Base-by-base conservation (phyloP, 371 early-diverging fungal species). In the Syncephalastrum contaminatum region DNA sequence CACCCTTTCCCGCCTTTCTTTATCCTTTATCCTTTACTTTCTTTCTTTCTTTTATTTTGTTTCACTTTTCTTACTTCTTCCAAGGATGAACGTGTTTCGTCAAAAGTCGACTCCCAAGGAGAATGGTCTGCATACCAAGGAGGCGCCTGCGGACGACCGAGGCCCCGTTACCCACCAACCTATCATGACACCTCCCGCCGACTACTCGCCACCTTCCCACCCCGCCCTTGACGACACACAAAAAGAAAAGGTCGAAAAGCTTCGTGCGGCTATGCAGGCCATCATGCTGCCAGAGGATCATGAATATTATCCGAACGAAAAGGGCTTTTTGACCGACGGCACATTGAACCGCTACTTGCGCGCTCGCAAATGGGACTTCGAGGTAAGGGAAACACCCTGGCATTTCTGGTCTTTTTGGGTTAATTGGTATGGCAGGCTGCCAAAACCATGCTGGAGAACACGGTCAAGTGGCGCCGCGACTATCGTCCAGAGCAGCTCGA, bases 401-500 rank as follows among this genome's bases (percentile, higher is more conserved):
- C 36, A 22, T 13, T 25, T 16, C 47, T 4, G 24, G 1, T 52
- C 52, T 39, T 22, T 43, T 21, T 22, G 18, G n/a, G 14, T 19
- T 48, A 48, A 21, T 7, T 4, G n/a, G 12, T 0, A 20, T 24
- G 14, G 42, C 60, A 76, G 76, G 65, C 71, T 41, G 81, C 93
- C 22, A 74, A 77, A 21, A 75, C 66, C 39, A 80, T 90, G 53
- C 65, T 96, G 20, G 80, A 81, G 53, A 79, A 73, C 27, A 87
- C 93, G 0, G 66, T 96, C 12, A 64, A 68, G 48, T 96, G 96
- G 96, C 81, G 88, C 43, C 77, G 79, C 55, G 80, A 64, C 41
- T 93, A 87, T 71, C 72, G 83, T 5, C 94, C 94, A 4, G 77
- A 86, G 44, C 66, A 80, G 4, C 86, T 93, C 22, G 83, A 87